Evolutionary conservation across 2,329 filamentous ascomycete genomes (phyloP).

Genomic region (Sporothrix euskadiensis): DNA sequence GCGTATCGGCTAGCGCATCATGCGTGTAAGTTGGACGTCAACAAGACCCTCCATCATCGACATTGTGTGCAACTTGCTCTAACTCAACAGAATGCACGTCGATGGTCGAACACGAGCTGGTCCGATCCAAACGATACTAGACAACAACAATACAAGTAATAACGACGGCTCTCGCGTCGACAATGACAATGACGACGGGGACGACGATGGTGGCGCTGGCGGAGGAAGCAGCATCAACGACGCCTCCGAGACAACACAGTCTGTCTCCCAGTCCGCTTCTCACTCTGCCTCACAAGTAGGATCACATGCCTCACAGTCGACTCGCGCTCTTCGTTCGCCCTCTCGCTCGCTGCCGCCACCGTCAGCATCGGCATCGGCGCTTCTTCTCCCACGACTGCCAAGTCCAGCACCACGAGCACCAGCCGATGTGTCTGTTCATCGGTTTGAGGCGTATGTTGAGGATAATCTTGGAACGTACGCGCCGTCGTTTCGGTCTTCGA

Average conservation of each 20-base stretch:
- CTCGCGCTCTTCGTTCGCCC: not conserved
- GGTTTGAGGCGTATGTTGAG: conserved; percentile 30
- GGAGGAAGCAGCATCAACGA: not conserved
- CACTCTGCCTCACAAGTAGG: not conserved
- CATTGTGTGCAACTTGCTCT: not conserved
- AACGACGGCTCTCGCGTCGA: not conserved
- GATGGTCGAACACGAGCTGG: conserved; percentile 24
- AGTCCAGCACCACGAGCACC: conserved; percentile 14
- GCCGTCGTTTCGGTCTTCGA: conserved; percentile 25
- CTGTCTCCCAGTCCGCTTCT: not conserved
- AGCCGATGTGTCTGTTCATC: conserved; percentile 21
- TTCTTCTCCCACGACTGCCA: conserved; percentile 8
- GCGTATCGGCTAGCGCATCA: not conserved
- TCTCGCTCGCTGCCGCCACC: not conserved
- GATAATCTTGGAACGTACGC: conserved; percentile 29
- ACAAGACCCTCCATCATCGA: no score
- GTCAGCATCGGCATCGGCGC: not conserved
- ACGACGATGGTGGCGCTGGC: not conserved
- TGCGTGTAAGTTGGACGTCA: conserved; percentile 12
- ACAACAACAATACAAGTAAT: not conserved
- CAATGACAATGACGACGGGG: not conserved
- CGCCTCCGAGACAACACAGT: not conserved
- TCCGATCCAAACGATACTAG: not conserved
- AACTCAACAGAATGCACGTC: conserved; percentile 23
- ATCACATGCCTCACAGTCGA: not conserved